Evolutionary conservation across 306 rosid genomes (phyloP).

Genomic region (Dryas alaskensis): DNA sequence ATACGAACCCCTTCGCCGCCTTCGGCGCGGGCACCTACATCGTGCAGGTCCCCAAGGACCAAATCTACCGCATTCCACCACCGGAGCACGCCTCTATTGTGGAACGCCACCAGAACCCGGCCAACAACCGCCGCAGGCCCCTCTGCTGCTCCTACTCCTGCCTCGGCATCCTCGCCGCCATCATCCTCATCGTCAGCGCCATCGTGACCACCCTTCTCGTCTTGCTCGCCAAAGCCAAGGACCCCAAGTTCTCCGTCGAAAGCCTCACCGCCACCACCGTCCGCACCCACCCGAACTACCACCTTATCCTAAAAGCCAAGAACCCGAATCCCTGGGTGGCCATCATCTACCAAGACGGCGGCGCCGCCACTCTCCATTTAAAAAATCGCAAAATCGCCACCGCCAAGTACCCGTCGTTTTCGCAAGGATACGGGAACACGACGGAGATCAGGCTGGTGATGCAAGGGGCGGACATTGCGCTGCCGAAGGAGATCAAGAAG

Average conservation of each 20-base stretch:
- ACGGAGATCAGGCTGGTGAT: constrained; percentile 9
- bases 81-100: constrained; percentile 47
- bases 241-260: constrained; percentile 37
- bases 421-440: constrained; percentile 18
- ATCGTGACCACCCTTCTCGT: constrained; percentile 24
- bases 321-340: constrained; percentile 35
- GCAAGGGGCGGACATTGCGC: constrained; percentile 13
- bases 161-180: constrained; percentile 13
- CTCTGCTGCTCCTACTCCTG: constrained; percentile 11
- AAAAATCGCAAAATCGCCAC: constrained; percentile 28
- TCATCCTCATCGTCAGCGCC: constrained; percentile 16
- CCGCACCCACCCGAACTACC: constrained; percentile 11
- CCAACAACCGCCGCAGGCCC: not conserved
- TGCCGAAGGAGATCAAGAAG: constrained; percentile 35
- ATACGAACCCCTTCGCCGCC: not conserved
- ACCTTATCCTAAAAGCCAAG: constrained; percentile 19
- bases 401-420: constrained; percentile 32
- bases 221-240: constrained; percentile 13
- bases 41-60: constrained; percentile 69
- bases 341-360: constrained; percentile 40
- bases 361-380: constrained; percentile 35
- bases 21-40: constrained; percentile 41
- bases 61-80: constrained; percentile 57
- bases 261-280: constrained; percentile 13
- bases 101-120: constrained; percentile 18